These are phyloP conservation scores for Thraustochytrium sp. DNA, from an alignment of 352 stramenopile species.

Conservation along the genomic window DNA sequence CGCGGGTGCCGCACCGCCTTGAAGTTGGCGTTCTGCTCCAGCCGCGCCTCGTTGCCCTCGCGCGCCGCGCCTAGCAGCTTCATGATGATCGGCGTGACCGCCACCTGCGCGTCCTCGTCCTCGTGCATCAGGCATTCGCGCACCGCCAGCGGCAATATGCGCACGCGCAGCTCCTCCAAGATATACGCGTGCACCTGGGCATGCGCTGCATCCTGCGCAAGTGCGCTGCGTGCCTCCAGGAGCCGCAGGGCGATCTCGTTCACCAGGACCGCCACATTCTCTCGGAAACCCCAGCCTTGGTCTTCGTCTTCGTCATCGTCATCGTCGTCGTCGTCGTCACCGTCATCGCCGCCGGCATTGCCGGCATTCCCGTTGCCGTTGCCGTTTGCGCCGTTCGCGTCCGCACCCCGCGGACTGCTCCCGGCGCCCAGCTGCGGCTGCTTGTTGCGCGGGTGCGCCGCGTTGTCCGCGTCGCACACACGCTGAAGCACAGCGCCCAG, in stretches of 20 bases:
- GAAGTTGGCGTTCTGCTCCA: slow-evolving; percentile 10
- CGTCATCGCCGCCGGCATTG: neutral
- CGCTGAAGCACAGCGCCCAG: slow-evolving; percentile 56
- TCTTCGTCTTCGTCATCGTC: slow-evolving; percentile 50
- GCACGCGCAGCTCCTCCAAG: neutral
- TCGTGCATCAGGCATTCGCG: neutral
- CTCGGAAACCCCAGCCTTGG: slow-evolving; percentile 57
- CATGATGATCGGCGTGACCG: neutral
- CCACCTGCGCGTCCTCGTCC: slow-evolving; percentile 9
- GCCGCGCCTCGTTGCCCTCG: neutral
- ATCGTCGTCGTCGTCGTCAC: neutral
- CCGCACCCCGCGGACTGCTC: too few relatives aligned
- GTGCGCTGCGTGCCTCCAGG: slow-evolving; percentile 43
- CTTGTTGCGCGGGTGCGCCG: neutral
- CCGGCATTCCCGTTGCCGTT: neutral
- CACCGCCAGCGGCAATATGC: neutral
- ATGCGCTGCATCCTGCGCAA: neutral
- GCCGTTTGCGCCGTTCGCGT: too few relatives aligned
- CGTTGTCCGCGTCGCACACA: slow-evolving; percentile 17
- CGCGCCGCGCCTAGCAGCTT: neutral
- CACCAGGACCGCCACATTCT: slow-evolving; percentile 71
- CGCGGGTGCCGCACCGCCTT: slow-evolving; percentile 8
- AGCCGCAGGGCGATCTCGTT: slow-evolving; percentile 70
- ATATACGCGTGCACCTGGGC: neutral
- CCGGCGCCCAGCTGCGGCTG: neutral